Base-by-base conservation (phyloP, 2,329 filamentous ascomycete genomes). In the Penicillium psychrosexuale region DNA sequence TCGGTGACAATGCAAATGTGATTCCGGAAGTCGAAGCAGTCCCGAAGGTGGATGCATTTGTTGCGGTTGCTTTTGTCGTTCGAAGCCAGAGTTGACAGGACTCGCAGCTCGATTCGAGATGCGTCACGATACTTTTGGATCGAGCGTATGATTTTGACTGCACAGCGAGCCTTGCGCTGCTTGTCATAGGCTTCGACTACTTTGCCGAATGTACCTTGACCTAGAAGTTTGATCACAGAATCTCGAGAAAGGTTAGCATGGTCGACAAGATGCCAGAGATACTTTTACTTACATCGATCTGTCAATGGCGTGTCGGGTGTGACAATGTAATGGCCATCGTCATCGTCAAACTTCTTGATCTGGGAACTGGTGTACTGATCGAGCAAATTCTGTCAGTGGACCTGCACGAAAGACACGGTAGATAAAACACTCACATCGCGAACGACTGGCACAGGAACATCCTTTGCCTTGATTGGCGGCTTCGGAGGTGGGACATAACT, bases 51-150 rank as follows among this genome's bases (percentile, higher is more conserved):
- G 62, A 99, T 99, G 76, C 94, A 99, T 62, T 93, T 88, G 72
- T 99, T 97, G 56, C 91, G 85, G 73, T 99, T 97, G 62, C 89
- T 84, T 57, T 87, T 84, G 71, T 99, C 94, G 71, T 97, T 97
- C 40, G 89, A 89, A 62, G 92, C 89, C 44, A 99, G 79, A 0
- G 94, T 99, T 55, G 92, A 91, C 12, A 99, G 79, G 4, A 99
- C 94, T 57, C 94, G 85, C 34, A 99, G 80, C 72, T 99, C 94
- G 66, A 99, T 99, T 61, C 91, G 85, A 8, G 90, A 96, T 34
- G 94, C 94, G 76, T 99, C 94, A 44, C 94, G 88, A 70, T 99
- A 99, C 72, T 99, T 99, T 69, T 96, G 94, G 12, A 99, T 94
- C 1, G 94, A 97, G 64, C 94, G 88, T 62, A 99, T 97, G 72